A percentile compares a stretch with the other conserved stretches of the same genome.
phyloP scores from a whole-genome alignment of 2,329 filamentous ascomycete genomes.

The Colletotrichum truncatum region DNA sequence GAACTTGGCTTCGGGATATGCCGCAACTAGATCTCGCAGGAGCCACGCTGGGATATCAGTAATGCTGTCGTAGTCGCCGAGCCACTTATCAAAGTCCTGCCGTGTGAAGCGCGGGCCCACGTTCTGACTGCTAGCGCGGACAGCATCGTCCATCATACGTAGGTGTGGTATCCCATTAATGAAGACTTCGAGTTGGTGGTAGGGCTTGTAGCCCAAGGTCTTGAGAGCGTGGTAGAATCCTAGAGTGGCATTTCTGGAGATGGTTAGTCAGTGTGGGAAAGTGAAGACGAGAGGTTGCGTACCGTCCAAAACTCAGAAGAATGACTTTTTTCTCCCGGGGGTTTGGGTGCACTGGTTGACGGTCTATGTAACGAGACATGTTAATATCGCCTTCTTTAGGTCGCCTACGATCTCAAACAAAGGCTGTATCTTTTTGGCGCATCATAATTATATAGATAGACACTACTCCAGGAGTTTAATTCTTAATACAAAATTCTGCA shows the following conservation, averaged over 20 bases:
- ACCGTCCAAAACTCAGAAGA: conserved; percentile 49
- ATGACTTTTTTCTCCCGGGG: conserved; percentile 45
- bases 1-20: conserved; percentile 46
- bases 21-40: conserved; percentile 38
- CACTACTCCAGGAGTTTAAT: no score
- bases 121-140: conserved; percentile 39
- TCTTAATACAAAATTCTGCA: no score
- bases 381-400: background rate
- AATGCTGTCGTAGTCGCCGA: conserved; percentile 44
- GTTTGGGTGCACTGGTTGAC: conserved; percentile 40
- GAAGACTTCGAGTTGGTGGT: conserved; percentile 45
- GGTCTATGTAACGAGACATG: conserved; percentile 47
- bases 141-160: conserved; percentile 40
- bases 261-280: no score
- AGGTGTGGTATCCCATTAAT: conserved; percentile 33
- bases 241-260: conserved; percentile 43
- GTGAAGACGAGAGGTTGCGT: conserved; percentile 18
- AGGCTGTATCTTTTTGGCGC: no score
- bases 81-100: conserved; percentile 50
- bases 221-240: conserved; percentile 45
- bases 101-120: conserved; percentile 41
- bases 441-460: no score
- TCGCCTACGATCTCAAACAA: background rate
- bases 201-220: conserved; percentile 45
- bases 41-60: conserved; percentile 36